A percentile compares a stretch with the other conserved stretches of the same genome.
These are phyloP conservation scores for Chlamydomonas urium DNA, from an alignment of 139 green algal genomes.

Conservation along the genomic window DNA sequence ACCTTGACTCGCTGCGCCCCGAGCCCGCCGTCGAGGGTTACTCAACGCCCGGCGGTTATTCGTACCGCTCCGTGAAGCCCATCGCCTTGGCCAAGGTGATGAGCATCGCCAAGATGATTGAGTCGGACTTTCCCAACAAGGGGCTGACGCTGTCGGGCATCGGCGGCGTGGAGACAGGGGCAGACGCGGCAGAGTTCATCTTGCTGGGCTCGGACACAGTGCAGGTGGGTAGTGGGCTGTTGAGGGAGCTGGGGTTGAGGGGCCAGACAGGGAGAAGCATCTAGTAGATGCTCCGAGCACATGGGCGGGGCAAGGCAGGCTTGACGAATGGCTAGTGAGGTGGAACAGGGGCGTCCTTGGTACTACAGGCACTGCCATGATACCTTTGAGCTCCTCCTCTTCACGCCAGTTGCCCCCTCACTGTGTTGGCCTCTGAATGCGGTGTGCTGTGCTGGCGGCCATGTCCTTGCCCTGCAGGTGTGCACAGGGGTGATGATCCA, in stretches of 20 bases:
- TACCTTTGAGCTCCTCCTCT: background rate
- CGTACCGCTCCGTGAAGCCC: constrained; percentile 87
- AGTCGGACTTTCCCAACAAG: constrained; percentile 50
- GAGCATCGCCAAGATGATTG: constrained; percentile 63
- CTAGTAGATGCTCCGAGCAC: too few species aligned
- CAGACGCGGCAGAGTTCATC: constrained; percentile 94
- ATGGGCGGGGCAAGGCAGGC: too few species aligned
- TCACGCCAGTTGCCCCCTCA: background rate
- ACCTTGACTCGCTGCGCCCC: constrained; percentile 87
- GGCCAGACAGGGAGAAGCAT: too few species aligned
- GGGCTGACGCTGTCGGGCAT: constrained; percentile 71
- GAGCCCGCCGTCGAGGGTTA: constrained; percentile 72
- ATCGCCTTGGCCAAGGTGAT: constrained; percentile 86
- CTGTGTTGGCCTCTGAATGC: too few species aligned
- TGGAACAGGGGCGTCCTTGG: too few species aligned
- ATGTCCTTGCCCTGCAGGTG: constrained; percentile 83
- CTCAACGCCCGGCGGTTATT: constrained; percentile 74
- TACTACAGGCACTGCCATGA: background rate
- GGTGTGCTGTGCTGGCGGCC: too few species aligned
- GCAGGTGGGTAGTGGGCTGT: constrained; percentile 66
- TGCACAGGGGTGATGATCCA: constrained; percentile 98
- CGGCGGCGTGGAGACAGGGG: constrained; percentile 88
- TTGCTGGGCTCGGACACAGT: constrained; percentile 90
- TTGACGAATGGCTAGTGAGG: too few species aligned
- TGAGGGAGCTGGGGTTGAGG: too few species aligned